Base-by-base conservation (phyloP, 1,284 basidiomycete genomes). In the Cutaneotrichosporon sp. region DNA sequence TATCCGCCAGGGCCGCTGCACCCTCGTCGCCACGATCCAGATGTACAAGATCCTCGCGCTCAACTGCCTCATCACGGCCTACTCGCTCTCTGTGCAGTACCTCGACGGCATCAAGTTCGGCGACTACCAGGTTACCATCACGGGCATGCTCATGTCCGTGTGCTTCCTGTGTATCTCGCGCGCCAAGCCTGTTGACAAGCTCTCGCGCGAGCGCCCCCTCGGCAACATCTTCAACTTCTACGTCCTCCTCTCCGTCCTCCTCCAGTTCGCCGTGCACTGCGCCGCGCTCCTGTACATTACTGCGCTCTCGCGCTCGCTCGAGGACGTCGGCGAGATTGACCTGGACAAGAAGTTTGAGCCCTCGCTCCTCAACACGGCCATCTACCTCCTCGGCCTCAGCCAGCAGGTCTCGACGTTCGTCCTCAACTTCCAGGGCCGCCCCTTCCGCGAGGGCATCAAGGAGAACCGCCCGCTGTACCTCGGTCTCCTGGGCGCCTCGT, bases 21-120 rank as follows among this genome's bases (percentile, higher is more conserved):
- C 94, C 0, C 87, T 97, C 16, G 94, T 97, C 47, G 94, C 94
- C 1, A 97, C 94, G 1, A 90, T 95, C 61, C 95, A 97, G 81
- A 97, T 97, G 94, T 97, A 97, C 87, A 97, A 97, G 83, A 97
- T 97, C 69, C 83, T 97, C 42, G 94, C 94, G 2, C 82, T 97
- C 64, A 97, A 97, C 78, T 97, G 94, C 76, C 83, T 97, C 45
- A 97, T 97, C 77, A 95, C 93, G 3, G 94, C 94, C 33, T 97
- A 95, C 81, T 93, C 90, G 78, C 82, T 97, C 65, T 93, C 90
- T 70, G 95, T 97, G 25, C 93, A 95, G 79, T 97, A 97, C 75
- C 83, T 97, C 18, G 93, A 97, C 68, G 95, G 94, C 27, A 95
- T 97, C 84, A 97, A 97, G 80, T 97, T 93, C 79, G 95, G 95